Base-by-base conservation (phyloP, 2,329 filamentous ascomycete genomes). In the Knoxdaviesia capensis region DNA sequence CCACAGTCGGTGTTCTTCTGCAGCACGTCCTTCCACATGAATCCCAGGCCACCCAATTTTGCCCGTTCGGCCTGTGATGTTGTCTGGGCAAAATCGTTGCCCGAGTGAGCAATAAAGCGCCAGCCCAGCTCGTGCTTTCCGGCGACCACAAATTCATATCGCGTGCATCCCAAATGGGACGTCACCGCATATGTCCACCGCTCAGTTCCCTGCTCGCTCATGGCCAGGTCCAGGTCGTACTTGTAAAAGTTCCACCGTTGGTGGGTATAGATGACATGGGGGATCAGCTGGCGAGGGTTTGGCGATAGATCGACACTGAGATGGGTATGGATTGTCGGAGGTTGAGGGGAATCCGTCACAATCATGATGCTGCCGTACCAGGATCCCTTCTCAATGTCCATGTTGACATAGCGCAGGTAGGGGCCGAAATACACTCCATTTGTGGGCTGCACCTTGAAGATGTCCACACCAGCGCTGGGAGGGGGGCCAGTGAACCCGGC, bases 131-230 rank as follows among this genome's bases (percentile, higher is more conserved):
- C 90, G 49, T 85, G 67, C 45, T 84, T 79, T 6, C 88, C 88
- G 20, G 90, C 90, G 11, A 98, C 83, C 20, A 94, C 69, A 57
- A 98, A 98, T 54, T 98, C 90, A 58, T 96, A 98, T 30, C 90
- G 74, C n/a, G 90, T 96, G 61, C 90, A 98, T 33, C 90, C 90
- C 20, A 96, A 67, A 53, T 96, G 87, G 1, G 90, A 96, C 0
- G 90, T 98, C 41, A 98, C 87, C 2, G 90, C 90, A 54, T 98
- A 98, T 0, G 90, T 98, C 90, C 90, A 98, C 54, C 90, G 81
- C 48, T 77, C 73, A 0, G 85, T 80, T 31, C 74, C 71, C 30
- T 68, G 70, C 10, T 96, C 87, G 33, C 81, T 77, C 90, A 98
- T 98, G 46, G 74, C 76, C 39, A 98, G 60, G 47, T 94, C 83